A percentile compares a stretch with the other conserved stretches of the same genome.
Conservation (phyloP, 352 stramenopile genomes). For the Elongisporangium undulatum region DNA sequence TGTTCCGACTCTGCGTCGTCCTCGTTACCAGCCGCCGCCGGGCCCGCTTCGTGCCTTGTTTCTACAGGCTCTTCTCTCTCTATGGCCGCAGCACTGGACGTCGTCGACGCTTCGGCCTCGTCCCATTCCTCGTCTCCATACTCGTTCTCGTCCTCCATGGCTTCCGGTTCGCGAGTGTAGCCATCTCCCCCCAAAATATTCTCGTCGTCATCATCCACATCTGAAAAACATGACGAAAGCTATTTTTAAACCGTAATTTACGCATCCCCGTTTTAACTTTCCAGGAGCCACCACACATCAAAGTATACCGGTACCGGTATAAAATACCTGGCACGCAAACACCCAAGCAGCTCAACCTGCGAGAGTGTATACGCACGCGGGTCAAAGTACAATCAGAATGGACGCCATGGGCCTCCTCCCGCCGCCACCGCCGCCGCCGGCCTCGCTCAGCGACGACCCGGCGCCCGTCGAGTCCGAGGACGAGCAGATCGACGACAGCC, state of each 20-base stretch:
- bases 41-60: not conserved
- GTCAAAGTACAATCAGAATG: not conserved
- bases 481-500: constrained; percentile 31
- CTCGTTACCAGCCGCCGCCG: constrained; percentile 4
- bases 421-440: no score
- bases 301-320: not conserved
- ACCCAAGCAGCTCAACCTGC: not conserved
- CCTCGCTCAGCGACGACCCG: not conserved
- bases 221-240: not conserved
- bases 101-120: constrained; percentile 10
- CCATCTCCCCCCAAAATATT: constrained; percentile 8
- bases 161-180: constrained; percentile 4
- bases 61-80: not conserved
- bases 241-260: not conserved
- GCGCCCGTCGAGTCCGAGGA: constrained; percentile 21
- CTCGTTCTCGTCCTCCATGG: constrained; percentile 9
- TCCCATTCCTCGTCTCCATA: constrained; percentile 14
- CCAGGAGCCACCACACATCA: not conserved
- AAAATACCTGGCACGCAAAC: not conserved
- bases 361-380: not conserved
- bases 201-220: not conserved
- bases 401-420: not conserved
- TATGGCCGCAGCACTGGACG: not conserved
- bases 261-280: not conserved
- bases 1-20: not conserved